Evolutionary conservation across 2,329 filamentous ascomycete species (phyloP).

Genomic region (Colletotrichum sojae): DNA sequence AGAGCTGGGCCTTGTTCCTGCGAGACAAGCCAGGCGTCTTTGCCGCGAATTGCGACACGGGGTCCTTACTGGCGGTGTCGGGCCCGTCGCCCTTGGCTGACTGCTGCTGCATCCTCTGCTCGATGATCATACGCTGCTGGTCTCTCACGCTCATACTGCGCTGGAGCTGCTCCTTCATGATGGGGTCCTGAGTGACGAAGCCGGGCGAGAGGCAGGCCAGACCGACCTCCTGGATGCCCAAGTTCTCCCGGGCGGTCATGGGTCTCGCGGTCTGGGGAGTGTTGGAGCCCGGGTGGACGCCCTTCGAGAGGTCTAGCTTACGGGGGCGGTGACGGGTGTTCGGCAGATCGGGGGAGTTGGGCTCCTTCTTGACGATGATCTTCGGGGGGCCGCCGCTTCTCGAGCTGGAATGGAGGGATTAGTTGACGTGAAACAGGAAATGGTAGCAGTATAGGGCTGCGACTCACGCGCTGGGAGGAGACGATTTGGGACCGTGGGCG

Average conservation of each 20-base stretch:
- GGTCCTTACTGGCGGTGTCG: slow-evolving; percentile 65
- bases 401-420: slow-evolving; percentile 53
- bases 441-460: slow-evolving; percentile 23
- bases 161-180: slow-evolving; percentile 95
- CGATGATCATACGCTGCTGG: slow-evolving; percentile 95
- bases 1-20: slow-evolving; percentile 86
- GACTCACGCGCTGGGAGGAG: slow-evolving; percentile 72
- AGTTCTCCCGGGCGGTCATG: slow-evolving; percentile 82
- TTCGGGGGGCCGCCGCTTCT: slow-evolving; percentile 74
- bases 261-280: slow-evolving; percentile 77
- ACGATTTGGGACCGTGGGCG: slow-evolving; percentile 62
- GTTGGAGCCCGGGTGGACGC: slow-evolving; percentile 64
- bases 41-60: slow-evolving; percentile 64
- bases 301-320: slow-evolving; percentile 83
- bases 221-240: slow-evolving; percentile 92
- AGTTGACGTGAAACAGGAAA: slow-evolving; percentile 33
- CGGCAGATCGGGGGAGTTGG: slow-evolving; percentile 85
- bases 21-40: slow-evolving; percentile 83
- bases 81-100: slow-evolving; percentile 82
- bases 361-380: slow-evolving; percentile 97
- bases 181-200: slow-evolving; percentile 96
- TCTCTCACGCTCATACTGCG: slow-evolving; percentile 94
- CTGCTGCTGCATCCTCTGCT: slow-evolving; percentile 89
- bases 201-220: slow-evolving; percentile 95
- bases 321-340: slow-evolving; percentile 80